Evolutionary conservation across 1,284 basidiomycete genomes (phyloP), one percentile per base, ranked within the genome.

Genomic region (Papiliotrema fonsecae): DNA sequence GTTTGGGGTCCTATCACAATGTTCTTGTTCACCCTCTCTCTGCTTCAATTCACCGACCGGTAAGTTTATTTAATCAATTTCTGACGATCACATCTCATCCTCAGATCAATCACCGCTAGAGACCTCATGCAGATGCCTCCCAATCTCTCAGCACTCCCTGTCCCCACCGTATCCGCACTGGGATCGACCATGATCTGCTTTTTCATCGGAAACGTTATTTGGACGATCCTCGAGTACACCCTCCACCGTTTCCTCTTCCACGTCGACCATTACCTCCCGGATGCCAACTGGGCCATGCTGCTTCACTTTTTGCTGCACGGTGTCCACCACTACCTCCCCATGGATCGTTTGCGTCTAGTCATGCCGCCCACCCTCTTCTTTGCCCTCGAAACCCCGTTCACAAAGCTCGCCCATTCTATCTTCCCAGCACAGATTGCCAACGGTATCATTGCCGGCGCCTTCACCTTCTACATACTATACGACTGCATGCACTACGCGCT

Each of bases 161-260:
- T 49, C 10, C 57, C 65, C 6, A 58, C 64, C 11, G 28, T 57
- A 9, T 42, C 56, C 24, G 64, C 70, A 22, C 30, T 64, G 44
- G 48, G 47, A 25, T 81, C 84, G 62, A 77, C 81, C 1, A 46
- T 80, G 27, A 56, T 77, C 1, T 91, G 83, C 75, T 90, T 88
- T 79, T 67, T 88, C 50, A 43, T 83, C 28, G 94, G 94, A 10
- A 88, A 89, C 70, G 37, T 97, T 45, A 79, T 96, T 59, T 99
- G 94, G 94, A 97, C 94, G 0, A 70, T 97, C 53, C 77, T 99
- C 70, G 96, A 98, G 73, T 99, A 98, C 72, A 75, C 77, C n/a
- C 75, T 99, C 65, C 96, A 99, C 75, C 86, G 94, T 27, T 97
- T 97, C 82, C 76, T 99, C 46, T 99, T 99, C 83, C 96, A 99